Conservation (phyloP, 306 rosid species). For the Leucaena leucocephala region DNA sequence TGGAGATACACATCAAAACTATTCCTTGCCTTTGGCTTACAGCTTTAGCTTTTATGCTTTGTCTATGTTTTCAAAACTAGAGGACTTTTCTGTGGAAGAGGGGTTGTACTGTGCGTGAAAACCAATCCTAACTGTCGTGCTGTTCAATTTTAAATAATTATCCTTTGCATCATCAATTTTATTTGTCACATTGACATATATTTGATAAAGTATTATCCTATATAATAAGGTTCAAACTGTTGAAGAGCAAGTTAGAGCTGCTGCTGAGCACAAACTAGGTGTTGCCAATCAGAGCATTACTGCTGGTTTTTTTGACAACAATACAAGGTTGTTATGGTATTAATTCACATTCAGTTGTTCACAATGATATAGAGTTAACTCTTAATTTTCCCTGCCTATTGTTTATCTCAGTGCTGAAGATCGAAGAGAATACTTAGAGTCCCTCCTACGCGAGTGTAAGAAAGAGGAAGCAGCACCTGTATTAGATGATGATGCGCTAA, state of each 20-base stretch:
- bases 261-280: slow-evolving; percentile 99
- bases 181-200: neutral
- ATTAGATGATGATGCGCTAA: slow-evolving; percentile 90
- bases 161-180: neutral
- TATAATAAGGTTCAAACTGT: slow-evolving; percentile 90
- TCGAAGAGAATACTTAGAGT: slow-evolving; percentile 95
- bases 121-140: neutral
- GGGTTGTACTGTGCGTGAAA: too few species aligned
- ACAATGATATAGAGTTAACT: slow-evolving; percentile 24
- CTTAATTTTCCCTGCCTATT: slow-evolving; percentile 36
- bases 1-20: neutral
- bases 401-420: slow-evolving; percentile 87
- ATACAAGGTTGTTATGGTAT: slow-evolving; percentile 73
- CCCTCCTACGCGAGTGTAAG: slow-evolving; percentile 95
- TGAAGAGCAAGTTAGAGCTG: slow-evolving; percentile 99
- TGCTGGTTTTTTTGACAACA: slow-evolving; percentile 98
- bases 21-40: neutral
- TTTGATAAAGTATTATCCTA: slow-evolving; percentile 34
- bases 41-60: neutral
- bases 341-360: slow-evolving; percentile 30
- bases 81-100: too few species aligned
- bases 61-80: neutral
- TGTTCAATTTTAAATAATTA: neutral
- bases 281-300: slow-evolving; percentile 99
- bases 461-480: slow-evolving; percentile 99